These are phyloP conservation scores for Dendrocalamus sinicus DNA, from an alignment of 176 grass and related monocot genomes.

Conservation along the genomic window DNA sequence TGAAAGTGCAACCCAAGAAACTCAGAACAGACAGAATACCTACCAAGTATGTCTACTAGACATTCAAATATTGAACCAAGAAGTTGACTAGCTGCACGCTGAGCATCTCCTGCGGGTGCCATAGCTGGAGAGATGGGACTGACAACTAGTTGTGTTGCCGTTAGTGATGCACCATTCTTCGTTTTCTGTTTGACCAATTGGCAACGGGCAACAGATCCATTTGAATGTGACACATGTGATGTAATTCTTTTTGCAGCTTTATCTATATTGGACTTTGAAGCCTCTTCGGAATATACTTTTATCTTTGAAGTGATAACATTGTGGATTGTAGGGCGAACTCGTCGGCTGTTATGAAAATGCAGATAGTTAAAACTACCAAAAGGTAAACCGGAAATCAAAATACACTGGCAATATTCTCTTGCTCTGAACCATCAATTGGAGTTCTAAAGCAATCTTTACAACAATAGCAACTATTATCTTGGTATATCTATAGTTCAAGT, in stretches of 20 bases:
- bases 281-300: slow-evolving; percentile 60
- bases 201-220: slow-evolving; percentile 51
- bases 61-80: slow-evolving; percentile 74
- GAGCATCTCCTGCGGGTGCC: slow-evolving; percentile 80
- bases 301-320: slow-evolving; percentile 86
- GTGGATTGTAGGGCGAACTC: slow-evolving; percentile 86
- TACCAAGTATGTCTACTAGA: slow-evolving; percentile 83
- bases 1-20: slow-evolving; percentile 38
- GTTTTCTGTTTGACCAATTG: slow-evolving; percentile 72
- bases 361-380: slow-evolving; percentile 39
- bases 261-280: slow-evolving; percentile 54
- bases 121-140: slow-evolving; percentile 85
- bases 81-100: slow-evolving; percentile 70
- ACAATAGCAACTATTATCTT: background rate
- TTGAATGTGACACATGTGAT: slow-evolving; percentile 49
- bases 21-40: slow-evolving; percentile 46
- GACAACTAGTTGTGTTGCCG: slow-evolving; percentile 65
- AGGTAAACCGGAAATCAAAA: slow-evolving; percentile 18
- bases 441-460: slow-evolving; percentile 29
- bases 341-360: slow-evolving; percentile 65
- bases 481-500: background rate
- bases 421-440: slow-evolving; percentile 26
- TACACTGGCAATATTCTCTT: background rate
- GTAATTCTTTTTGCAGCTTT: slow-evolving; percentile 50
- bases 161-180: slow-evolving; percentile 61